These are phyloP conservation scores for Ilex aquifolium DNA, from an alignment of 257 asterid species.

Conservation along the genomic window DNA sequence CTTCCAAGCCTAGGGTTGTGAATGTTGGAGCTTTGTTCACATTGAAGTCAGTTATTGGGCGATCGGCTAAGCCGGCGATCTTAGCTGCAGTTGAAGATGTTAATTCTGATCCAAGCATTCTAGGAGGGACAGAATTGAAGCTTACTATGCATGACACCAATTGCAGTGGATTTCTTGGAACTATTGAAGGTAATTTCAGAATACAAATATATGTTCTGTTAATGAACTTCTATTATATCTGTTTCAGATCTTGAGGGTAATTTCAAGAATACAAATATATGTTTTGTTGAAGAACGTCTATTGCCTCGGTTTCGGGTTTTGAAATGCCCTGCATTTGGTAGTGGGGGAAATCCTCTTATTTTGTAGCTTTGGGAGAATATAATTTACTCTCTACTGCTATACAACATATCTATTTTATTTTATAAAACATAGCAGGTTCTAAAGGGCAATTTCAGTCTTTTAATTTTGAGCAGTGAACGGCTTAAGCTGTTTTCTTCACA, in stretches of 20 bases:
- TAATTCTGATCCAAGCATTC: constrained; percentile 52
- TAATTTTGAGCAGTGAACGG: too few species aligned
- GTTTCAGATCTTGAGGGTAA: too few species aligned
- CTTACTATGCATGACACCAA: constrained; percentile 75
- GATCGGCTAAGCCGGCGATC: constrained; percentile 69
- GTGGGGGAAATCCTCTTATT: too few species aligned
- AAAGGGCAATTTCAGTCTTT: neutral
- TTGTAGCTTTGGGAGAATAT: too few species aligned
- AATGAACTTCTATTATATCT: too few species aligned
- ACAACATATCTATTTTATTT: too few species aligned
- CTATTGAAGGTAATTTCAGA: constrained; percentile 57
- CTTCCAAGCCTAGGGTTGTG: constrained; percentile 33
- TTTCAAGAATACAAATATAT: too few species aligned
- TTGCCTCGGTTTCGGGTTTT: neutral
- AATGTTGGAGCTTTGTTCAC: constrained; percentile 84
- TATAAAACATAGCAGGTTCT: too few species aligned
- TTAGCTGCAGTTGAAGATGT: constrained; percentile 72
- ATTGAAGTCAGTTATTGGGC: constrained; percentile 63
- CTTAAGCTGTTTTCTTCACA: too few species aligned
- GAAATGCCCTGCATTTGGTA: too few species aligned
- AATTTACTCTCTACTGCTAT: too few species aligned
- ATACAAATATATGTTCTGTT: neutral
- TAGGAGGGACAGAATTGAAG: constrained; percentile 47
- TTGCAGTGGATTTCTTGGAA: constrained; percentile 86
- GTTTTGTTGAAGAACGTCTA: neutral